Base-by-base conservation (phyloP, 305 asterid species). In the Plantago rigida region DNA sequence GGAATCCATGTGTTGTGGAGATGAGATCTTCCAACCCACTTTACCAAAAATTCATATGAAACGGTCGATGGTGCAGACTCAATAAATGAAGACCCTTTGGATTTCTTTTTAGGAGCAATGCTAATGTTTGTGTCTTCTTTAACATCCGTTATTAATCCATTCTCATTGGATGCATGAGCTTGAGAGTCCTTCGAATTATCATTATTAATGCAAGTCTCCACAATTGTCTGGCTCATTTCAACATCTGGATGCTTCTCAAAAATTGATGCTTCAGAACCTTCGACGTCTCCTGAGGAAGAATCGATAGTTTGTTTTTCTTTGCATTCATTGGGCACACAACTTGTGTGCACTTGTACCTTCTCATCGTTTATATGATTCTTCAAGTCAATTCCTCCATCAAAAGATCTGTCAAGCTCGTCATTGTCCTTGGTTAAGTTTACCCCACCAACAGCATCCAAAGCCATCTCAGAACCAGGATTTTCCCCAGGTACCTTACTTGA, bases 21-120 rank as follows among this genome's bases (percentile, higher is more conserved):
- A 78, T 93, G 93, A 74, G 99, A 93, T 73, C 84, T 87, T 13
- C 95, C 96, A 6, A 81, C 97, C 99, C 99, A 93, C 73, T 93
- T 93, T 50, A 93, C 96, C 73, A 89, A 75, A 78, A 82, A 93
- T 74, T 93, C 99, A 62, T 77, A 88, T 5, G 80, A 65, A 70
- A 80, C 69, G 8, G 67, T 62, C 67, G 86, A 65, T 44, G 74
- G 56, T 49, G 19, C 19, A 17, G 19, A 17, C 19, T 17, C 19
- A 17, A 17, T 17, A 17, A 17, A 17, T 17, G 72, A 63, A 41
- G 85, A 63, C 66, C 67, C 89, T 66, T 71, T 59, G 45, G 52
- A 65, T 69, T 75, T 74, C 78, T 69, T 83, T 63, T 75, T 73
- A 14, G 80, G 66, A 41, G 67, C 60, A 66, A 34, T 26, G 42